phyloP scores from a whole-genome alignment of 1,284 basidiomycete species.

The Puccinia novopanici region DNA sequence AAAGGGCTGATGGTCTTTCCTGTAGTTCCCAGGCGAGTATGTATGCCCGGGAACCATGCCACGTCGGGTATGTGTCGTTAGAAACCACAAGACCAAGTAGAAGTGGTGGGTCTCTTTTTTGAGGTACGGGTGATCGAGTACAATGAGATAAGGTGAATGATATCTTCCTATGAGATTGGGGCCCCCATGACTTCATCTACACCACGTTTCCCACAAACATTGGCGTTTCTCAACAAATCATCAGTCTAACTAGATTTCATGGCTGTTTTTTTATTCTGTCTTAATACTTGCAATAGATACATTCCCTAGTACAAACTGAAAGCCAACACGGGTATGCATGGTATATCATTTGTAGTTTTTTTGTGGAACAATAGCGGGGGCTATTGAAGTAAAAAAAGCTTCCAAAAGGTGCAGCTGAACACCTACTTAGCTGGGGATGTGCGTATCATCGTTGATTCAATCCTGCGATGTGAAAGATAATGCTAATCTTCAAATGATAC shows the following conservation, averaged over 20 bases:
- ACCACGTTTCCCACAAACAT: neutral
- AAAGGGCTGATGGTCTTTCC: neutral
- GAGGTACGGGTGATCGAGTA: too few relatives aligned
- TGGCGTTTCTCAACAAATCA: neutral
- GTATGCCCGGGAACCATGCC: too few relatives aligned
- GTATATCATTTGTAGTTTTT: too few relatives aligned
- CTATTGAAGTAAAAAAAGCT: too few relatives aligned
- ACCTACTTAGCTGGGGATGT: neutral
- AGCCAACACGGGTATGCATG: neutral
- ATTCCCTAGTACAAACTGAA: neutral
- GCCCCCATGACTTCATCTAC: neutral
- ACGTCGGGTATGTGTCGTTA: too few relatives aligned
- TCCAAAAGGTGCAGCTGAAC: too few relatives aligned
- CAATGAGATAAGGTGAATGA: constrained; percentile 7
- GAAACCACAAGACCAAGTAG: too few relatives aligned
- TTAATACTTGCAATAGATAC: neutral
- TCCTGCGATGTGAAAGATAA: neutral
- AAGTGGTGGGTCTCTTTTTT: too few relatives aligned
- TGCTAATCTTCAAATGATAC: neutral
- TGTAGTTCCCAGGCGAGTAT: too few relatives aligned
- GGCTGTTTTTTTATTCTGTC: neutral
- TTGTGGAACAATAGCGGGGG: too few relatives aligned
- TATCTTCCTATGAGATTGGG: neutral
- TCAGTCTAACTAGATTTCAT: neutral
- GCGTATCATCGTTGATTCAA: neutral